Conservation (phyloP, 768 basidiomycete genomes). For the Naematelia encephala region DNA sequence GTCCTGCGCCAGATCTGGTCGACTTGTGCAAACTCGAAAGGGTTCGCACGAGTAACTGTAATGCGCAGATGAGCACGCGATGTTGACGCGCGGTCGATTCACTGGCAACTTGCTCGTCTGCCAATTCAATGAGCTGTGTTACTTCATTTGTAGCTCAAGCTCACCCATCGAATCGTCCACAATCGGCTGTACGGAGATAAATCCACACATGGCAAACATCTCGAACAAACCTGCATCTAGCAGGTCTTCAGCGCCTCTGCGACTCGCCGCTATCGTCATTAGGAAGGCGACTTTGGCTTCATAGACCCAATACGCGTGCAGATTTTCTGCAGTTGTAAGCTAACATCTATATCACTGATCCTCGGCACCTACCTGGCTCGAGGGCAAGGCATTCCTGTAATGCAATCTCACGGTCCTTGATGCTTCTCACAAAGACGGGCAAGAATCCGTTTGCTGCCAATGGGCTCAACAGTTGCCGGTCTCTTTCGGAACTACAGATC, state of each 20-base stretch:
- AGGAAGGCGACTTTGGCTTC: conserved; percentile 92
- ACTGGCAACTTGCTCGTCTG: conserved; percentile 41
- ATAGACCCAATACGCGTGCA: conserved; percentile 89
- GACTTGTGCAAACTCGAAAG: conserved; percentile 66
- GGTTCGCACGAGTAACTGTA: conserved; percentile 75
- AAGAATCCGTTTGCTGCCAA: conserved; percentile 73
- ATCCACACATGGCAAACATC: conserved; percentile 77
- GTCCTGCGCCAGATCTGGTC: conserved; percentile 26
- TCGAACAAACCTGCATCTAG: conserved; percentile 73
- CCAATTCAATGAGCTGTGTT: conserved; percentile 77
- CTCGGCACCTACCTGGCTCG: conserved; percentile 69
- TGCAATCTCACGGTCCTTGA: conserved; percentile 76
- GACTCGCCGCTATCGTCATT: conserved; percentile 74
- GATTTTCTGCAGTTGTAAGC: conserved; percentile 60
- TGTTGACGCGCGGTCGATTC: conserved; percentile 73
- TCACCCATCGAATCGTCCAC: conserved; percentile 57
- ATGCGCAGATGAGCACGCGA: conserved; percentile 78
- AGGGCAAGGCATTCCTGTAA: conserved; percentile 75
- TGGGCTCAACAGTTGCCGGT: conserved; percentile 59
- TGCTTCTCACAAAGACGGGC: conserved; percentile 71
- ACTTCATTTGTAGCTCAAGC: conserved; percentile 54
- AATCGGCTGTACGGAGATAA: conserved; percentile 74
- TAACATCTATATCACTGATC: not conserved
- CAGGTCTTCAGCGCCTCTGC: conserved; percentile 77
- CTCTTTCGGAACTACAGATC: conserved; percentile 67